Base-by-base conservation (phyloP, 2,329 filamentous ascomycete species). In the Phaeophleospora eucalypticola region DNA sequence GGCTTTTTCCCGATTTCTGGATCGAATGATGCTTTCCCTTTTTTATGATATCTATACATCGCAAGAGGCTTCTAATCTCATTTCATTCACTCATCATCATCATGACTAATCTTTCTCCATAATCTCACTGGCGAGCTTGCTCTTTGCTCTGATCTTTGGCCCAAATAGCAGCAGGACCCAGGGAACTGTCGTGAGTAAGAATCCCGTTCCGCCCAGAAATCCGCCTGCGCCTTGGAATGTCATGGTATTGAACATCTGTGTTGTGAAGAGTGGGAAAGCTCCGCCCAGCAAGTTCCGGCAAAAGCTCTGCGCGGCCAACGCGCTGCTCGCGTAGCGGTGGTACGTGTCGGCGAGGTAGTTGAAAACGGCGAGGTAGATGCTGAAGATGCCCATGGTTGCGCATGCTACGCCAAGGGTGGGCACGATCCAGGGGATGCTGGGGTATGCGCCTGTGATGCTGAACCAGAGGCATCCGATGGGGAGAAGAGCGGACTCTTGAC, bases 281-380 rank as follows among this genome's bases (percentile, higher is more conserved):
- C 89, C 90, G 7, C 84, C 89, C 0, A 95, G 71, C 2, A 95
- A 73, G 63, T 95, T 96, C 9, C 90, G 80, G 59, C 87, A 91
- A 64, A 87, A 94, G 14, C 81, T 86, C 70, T 95, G 89, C 1
- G 89, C 88, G 0, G 90, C 90, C 4, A 95, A 72, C 0, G 90
- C 89, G 1, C 87, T 93, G 33, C 84, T 89, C 0, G 90, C 88
- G 59, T 91, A 95, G 2, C 79, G 75, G 62, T 89, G 85, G 66
- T 95, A 96, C 1, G 84, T 84, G 63, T 96, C 90, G 16, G 89
- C 89, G 1, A 96, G 76, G 58, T 95, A 96, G 64, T 96, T 96
- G 71, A 96, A 95, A 0, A 89, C 87, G 2, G 89, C 84, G 1
- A 96, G 77, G 62, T 94, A 94, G 29, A 96, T 82, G 34, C 81